Evolutionary conservation across 495 filamentous ascomycete species (phyloP), one percentile per base, ranked within the genome.

Genomic region (Amniculicola lignicola): DNA sequence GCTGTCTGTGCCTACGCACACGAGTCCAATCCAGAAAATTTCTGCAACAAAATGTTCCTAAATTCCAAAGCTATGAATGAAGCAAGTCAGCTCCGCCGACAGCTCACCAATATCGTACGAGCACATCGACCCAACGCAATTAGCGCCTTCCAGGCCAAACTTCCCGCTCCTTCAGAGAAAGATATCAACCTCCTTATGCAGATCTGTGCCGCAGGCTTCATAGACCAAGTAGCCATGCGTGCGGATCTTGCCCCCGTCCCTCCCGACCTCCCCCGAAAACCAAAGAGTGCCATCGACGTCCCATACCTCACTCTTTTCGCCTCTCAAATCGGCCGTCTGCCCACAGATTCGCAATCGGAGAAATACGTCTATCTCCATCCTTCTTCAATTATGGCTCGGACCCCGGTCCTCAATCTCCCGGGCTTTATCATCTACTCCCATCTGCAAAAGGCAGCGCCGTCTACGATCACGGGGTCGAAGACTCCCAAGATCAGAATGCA

Each of bases 171-270:
- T 2, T 79, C 81, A 0, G 60, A 80, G 0, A 83, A 85, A 39
- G 86, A 94, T 59, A 68, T 92, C 25, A 85, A 87, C 57, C 83
- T 88, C 0, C 77, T 99, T 7, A 90, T 91, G 64, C 89, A 96
- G 67, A 91, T 97, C 65, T 80, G 89, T 42, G 88, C 91, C 0
- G 87, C 90, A 0, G 94, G 90, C 2, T 99, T 96, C 74, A 84
- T 99, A 59, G 94, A 97, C 73, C 86, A 96, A 53, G 79, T 99
- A 43, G 94, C 94, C 45, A 92, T 97, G 65, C 89, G 93, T 54
- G 89, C 90, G 2, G 91, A 97, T 67, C 75, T 92, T 9, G 76
- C 87, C 0, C 87, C 89, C 3, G 76, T 76, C 15, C 87, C 89
- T 1, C 87, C 87, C 2, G 84, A 86, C 49, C 75, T 81, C 52